Conservation (phyloP, 306 rosid genomes). For the Rosa multiflora region DNA sequence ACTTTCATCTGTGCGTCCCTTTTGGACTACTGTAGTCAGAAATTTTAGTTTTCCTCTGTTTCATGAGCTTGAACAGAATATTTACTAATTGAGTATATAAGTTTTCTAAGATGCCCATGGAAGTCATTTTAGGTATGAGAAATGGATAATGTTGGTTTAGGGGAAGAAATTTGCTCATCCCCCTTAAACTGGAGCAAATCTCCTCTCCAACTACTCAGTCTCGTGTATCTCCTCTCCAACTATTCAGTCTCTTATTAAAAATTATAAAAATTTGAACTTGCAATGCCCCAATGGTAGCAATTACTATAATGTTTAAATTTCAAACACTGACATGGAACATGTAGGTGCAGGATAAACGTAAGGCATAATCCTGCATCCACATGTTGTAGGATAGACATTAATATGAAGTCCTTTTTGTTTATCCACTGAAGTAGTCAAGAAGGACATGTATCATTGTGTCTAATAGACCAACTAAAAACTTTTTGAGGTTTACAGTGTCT, state of each 20-base stretch:
- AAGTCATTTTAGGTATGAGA: background rate
- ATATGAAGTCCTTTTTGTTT: too few species aligned
- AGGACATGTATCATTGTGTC: too few species aligned
- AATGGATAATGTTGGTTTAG: background rate
- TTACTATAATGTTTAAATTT: too few species aligned
- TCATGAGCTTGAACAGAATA: constrained; percentile 8
- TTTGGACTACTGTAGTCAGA: constrained; percentile 1
- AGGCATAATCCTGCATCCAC: too few species aligned
- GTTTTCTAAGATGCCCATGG: background rate
- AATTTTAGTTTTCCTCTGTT: background rate
- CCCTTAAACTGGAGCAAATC: background rate
- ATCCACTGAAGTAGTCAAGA: too few species aligned
- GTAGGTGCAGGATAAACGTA: too few species aligned
- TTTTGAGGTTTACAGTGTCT: background rate
- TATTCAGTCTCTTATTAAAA: too few species aligned
- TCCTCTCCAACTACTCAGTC: background rate
- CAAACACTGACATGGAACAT: too few species aligned
- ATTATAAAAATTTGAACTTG: too few species aligned
- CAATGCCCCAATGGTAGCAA: too few species aligned
- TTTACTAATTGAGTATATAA: background rate
- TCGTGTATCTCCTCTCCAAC: too few species aligned
- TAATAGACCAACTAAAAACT: background rate
- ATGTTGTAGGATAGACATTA: too few species aligned
- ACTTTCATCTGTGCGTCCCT: background rate
- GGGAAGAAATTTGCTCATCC: background rate